Base-by-base conservation (phyloP, 2,329 filamentous ascomycete genomes). In the Hirsutella rhossiliensis region DNA sequence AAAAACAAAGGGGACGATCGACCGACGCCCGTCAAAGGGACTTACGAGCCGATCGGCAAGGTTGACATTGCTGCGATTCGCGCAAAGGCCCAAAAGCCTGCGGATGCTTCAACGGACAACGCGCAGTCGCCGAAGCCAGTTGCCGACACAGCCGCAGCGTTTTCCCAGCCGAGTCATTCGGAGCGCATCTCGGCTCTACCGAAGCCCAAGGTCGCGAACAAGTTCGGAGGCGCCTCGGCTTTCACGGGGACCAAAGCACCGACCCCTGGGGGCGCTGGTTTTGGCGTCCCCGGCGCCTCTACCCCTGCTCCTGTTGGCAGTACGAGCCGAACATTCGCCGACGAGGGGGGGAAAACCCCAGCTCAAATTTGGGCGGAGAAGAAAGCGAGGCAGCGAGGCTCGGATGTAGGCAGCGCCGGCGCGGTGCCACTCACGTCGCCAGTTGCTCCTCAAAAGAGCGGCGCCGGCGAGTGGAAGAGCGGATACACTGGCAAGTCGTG, bases 331-430 rank as follows among this genome's bases (percentile, higher is more conserved):
- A 95, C 88, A 1, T 98, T 97, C 68, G 92, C 92, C 15, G 89
- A 96, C 52, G 73, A 94, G 62, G 89, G 85, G 50, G 92, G 92
- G 49, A 98, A 97, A 71, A 97, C 92, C 5, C 92, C 92, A 7
- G 89, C 92, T 28, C 92, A 98, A 63, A 68, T 95, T 31, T 98
- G 92, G 92, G 90, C 90, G 0, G 92, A 98, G 70, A 94, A 89
- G 70, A 97, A 97, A 70, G 90, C 86, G 32, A 82, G 80, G 48
- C 80, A 92, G 61, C 75, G 82, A 42, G 81, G 76, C 39, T 68
- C 68, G 36, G 52, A 53, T 46, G 51, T 53, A 45, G 43, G 67
- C 60, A 62, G 71, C 42, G 61, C 69, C 18, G 58, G 74, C 38
- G 57, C 65, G 43, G 59, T 68, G 20, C 50, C 64, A 7, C 55